Evolutionary conservation across 176 grass and related monocot species (phyloP), one percentile per base, ranked within the genome.

Genomic region (Juncus effusus): DNA sequence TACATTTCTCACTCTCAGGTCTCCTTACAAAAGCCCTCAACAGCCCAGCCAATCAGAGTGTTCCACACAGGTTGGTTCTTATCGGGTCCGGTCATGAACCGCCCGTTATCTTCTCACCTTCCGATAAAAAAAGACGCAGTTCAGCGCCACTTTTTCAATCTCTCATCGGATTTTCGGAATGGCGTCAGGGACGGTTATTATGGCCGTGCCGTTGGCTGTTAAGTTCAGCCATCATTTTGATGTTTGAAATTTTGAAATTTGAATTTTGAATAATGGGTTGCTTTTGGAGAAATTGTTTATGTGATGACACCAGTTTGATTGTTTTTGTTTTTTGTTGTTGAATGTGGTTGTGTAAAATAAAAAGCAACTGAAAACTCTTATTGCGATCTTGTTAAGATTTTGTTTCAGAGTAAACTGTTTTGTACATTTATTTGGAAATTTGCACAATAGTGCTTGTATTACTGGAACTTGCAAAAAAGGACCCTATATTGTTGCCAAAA

Each of bases 71-170:
- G 77, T 40, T 47, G 39, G 7, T 68, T 57, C 57, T 68, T 81
- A 59, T 74, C 61, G 0, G 49, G 65, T 62, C 67, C 83, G 52
- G 77, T 81, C n/a, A 54, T 79, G 3, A 95, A 95, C 77, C 77
- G 86, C 9, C 90, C 86, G 9, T 13, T 89, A 61, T 89, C 90
- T n/a, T 85, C 86, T 13, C 90, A 89, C 74, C 90, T 95, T 53
- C 83, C 86, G 8, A 36, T 86, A 13, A 95, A 95, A 28, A 79
- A 95, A 95, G 70, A 86, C 90, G 3, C 86, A 95, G 77, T 59
- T 86, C 62, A 81, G 83, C 0, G 83, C 90, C 49, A 76, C 82
- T 0, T 86, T 83, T 64, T 95, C 90, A 5, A 95, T 95, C 55
- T 89, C 90, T 0, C 90, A 95, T 63, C 82, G 90, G 6, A 89